Conservation (phyloP, 2,329 filamentous ascomycete species). For the Polytolypa hystricis region DNA sequence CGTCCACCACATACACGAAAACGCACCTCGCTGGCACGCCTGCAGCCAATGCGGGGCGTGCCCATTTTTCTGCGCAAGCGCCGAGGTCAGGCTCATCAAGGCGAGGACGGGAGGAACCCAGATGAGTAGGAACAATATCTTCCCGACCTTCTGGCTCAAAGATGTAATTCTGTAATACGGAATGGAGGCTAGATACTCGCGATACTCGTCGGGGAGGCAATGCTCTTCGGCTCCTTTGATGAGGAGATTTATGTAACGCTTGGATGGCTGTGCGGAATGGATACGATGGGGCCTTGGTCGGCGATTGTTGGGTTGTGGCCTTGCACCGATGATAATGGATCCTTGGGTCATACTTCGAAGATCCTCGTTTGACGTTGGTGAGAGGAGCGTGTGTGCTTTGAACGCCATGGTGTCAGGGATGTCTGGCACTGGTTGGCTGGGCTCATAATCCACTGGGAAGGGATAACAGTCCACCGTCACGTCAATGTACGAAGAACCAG, state of each 20-base stretch:
- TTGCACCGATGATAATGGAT: too few relatives aligned
- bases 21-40: slow-evolving; percentile 40
- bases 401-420: slow-evolving; percentile 55
- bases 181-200: slow-evolving; percentile 57
- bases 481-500: slow-evolving; percentile 73
- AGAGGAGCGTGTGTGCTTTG: slow-evolving; percentile 74
- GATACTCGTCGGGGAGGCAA: slow-evolving; percentile 67
- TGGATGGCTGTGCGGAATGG: slow-evolving; percentile 69
- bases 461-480: slow-evolving; percentile 67
- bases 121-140: slow-evolving; percentile 47
- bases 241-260: slow-evolving; percentile 73
- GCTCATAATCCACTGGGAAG: slow-evolving; percentile 42
- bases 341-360: slow-evolving; percentile 16
- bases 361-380: slow-evolving; percentile 37
- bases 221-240: slow-evolving; percentile 69
- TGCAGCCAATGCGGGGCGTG: slow-evolving; percentile 58
- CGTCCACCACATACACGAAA: slow-evolving; percentile 48
- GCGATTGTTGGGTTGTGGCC: slow-evolving; percentile 11
- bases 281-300: slow-evolving; percentile 9
- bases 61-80: slow-evolving; percentile 54
- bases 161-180: slow-evolving; percentile 61
- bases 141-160: slow-evolving; percentile 54
- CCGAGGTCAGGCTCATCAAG: slow-evolving; percentile 33
- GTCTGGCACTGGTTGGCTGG: slow-evolving; percentile 49
- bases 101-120: slow-evolving; percentile 51